These are phyloP conservation scores for Ophiostoma piceae DNA, from an alignment of 2,329 filamentous ascomycete genomes.

Conservation along the genomic window DNA sequence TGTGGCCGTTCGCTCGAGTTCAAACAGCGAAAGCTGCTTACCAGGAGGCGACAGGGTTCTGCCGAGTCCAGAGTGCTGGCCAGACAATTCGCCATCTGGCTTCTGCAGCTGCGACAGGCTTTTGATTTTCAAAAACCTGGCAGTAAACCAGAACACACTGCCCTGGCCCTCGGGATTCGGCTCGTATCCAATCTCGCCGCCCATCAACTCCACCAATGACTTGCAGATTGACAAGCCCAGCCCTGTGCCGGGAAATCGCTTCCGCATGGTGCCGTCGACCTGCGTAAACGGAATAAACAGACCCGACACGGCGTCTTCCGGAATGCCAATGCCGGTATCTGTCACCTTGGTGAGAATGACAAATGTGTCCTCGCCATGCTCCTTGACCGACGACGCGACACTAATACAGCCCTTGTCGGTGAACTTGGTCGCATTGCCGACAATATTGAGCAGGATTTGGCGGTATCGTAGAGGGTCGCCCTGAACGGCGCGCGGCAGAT, in stretches of 20 bases:
- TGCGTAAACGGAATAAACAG: constrained; percentile 96
- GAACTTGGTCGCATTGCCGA: constrained; percentile 58
- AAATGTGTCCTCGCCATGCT: constrained; percentile 41
- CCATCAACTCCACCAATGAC: constrained; percentile 89
- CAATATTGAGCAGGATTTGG: constrained; percentile 57
- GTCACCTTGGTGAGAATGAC: constrained; percentile 56
- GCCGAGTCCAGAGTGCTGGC: not conserved
- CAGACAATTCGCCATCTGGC: not conserved
- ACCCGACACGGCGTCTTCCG: constrained; percentile 49
- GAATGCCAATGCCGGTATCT: constrained; percentile 78
- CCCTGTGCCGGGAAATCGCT: constrained; percentile 91
- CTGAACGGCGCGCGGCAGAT: constrained; percentile 46
- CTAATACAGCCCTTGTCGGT: constrained; percentile 51
- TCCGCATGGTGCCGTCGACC: constrained; percentile 90
- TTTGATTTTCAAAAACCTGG: constrained; percentile 38
- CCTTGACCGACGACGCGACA: constrained; percentile 39
- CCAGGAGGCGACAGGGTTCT: constrained; percentile 14
- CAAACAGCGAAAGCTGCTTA: constrained; percentile 16
- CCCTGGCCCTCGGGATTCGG: constrained; percentile 78
- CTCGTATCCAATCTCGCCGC: constrained; percentile 90
- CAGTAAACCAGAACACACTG: constrained; percentile 90
- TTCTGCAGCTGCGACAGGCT: constrained; percentile 30
- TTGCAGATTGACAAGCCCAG: constrained; percentile 92
- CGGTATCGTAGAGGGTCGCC: constrained; percentile 57
- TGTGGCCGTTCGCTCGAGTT: constrained; percentile 15